Conservation (phyloP, 2,329 filamentous ascomycete genomes). For the Emericellopsis atlantica region DNA sequence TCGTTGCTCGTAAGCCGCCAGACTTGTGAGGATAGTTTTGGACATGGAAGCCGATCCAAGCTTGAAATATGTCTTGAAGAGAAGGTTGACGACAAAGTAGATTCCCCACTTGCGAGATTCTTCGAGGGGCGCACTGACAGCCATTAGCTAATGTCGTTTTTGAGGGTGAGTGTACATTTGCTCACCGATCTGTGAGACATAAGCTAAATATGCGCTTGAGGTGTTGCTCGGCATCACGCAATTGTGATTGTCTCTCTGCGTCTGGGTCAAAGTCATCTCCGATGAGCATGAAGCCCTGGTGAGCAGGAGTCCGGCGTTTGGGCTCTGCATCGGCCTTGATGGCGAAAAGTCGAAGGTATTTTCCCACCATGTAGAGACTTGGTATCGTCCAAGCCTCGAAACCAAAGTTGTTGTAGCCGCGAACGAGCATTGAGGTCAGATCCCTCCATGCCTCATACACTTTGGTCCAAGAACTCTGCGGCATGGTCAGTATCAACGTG, state of each 20-base stretch:
- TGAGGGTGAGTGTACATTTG: background rate
- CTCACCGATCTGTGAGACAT: constrained; percentile 77
- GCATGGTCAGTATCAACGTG: too few species aligned
- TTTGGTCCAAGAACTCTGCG: constrained; percentile 51
- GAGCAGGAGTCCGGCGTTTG: constrained; percentile 20
- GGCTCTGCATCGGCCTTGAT: constrained; percentile 76
- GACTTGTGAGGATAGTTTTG: constrained; percentile 76
- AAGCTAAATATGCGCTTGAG: constrained; percentile 87
- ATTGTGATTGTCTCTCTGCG: constrained; percentile 64
- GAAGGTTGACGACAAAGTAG: constrained; percentile 84
- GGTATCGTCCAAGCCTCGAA: constrained; percentile 91
- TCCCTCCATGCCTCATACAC: constrained; percentile 88
- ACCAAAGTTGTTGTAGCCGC: constrained; percentile 63
- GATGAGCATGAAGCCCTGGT: constrained; percentile 40
- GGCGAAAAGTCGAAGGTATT: constrained; percentile 76
- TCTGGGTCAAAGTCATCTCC: constrained; percentile 76
- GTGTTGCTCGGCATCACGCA: constrained; percentile 82
- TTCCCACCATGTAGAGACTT: constrained; percentile 76
- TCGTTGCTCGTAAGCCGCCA: constrained; percentile 57
- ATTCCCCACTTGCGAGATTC: constrained; percentile 97
- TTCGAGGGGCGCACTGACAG: constrained; percentile 58
- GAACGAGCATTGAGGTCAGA: constrained; percentile 60
- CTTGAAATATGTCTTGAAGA: constrained; percentile 98
- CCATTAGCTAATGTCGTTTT: background rate
- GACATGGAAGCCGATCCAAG: constrained; percentile 81